Evolutionary conservation across 352 stramenopile genomes (phyloP).

Genomic region (Blastocystis sp.): DNA sequence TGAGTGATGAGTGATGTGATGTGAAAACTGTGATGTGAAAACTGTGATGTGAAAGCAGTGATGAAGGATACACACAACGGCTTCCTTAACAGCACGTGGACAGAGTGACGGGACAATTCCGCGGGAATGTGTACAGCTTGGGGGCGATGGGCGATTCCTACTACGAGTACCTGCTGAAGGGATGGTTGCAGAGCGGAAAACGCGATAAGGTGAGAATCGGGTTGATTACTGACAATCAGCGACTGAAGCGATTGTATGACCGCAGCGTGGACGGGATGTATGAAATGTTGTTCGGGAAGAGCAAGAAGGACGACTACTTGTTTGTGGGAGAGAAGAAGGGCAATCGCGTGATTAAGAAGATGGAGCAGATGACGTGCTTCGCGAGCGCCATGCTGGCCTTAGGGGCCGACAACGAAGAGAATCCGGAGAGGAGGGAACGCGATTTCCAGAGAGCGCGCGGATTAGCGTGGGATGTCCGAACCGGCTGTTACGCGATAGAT

Average conservation of each 20-base stretch:
- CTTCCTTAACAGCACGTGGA: conserved; percentile 24
- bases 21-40: too few species aligned
- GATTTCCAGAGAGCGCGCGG: conserved; percentile 45
- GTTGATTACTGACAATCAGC: background rate
- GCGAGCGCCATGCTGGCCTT: conserved; percentile 86
- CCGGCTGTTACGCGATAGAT: conserved; percentile 79
- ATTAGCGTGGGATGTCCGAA: conserved; percentile 75
- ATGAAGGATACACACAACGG: background rate
- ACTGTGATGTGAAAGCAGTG: too few species aligned
- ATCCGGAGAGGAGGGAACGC: background rate
- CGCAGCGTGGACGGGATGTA: conserved; percentile 87
- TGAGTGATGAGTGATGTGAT: too few species aligned
- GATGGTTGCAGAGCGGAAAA: conserved; percentile 89
- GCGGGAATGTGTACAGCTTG: conserved; percentile 79
- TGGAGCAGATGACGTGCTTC: conserved; percentile 95
- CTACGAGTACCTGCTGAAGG: conserved; percentile 97
- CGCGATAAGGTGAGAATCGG: conserved; percentile 73
- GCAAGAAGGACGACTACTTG: conserved; percentile 75
- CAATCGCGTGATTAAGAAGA: conserved; percentile 77
- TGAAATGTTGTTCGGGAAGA: conserved; percentile 79
- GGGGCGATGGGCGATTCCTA: conserved; percentile 89
- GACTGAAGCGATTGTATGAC: conserved; percentile 81
- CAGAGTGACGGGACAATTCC: conserved; percentile 69
- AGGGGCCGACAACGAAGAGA: conserved; percentile 79
- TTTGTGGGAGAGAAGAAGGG: conserved; percentile 76